phyloP scores from a whole-genome alignment of 352 stramenopile species.

The Blastocystis sp. region DNA sequence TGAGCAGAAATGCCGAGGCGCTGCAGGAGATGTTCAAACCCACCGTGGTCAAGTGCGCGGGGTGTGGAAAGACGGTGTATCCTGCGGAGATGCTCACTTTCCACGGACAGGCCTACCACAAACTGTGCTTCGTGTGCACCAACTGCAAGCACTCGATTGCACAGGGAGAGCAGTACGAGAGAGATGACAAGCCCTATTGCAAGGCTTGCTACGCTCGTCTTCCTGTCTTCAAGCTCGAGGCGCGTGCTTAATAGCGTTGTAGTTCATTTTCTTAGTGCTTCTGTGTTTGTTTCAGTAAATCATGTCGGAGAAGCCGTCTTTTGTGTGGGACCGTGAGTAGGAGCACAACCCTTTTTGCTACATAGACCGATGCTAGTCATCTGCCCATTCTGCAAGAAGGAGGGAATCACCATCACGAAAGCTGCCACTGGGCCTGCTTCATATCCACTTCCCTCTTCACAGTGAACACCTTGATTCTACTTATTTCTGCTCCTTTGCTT shows the following conservation, averaged over 20 bases:
- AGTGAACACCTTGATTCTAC: not conserved
- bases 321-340: not conserved
- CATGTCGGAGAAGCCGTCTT: not conserved
- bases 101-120: constrained; percentile 39
- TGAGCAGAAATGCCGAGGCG: constrained; percentile 13
- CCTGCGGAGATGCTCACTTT: constrained; percentile 24
- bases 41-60: not conserved
- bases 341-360: not conserved
- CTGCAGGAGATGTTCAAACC: constrained; percentile 12
- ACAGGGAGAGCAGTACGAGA: constrained; percentile 46
- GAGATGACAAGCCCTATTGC: constrained; percentile 51
- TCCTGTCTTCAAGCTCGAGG: constrained; percentile 7
- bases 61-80: constrained; percentile 55
- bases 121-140: constrained; percentile 23
- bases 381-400: not conserved
- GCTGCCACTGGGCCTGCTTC: not conserved
- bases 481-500: not conserved
- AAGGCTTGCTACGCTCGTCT: constrained; percentile 23
- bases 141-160: constrained; percentile 14
- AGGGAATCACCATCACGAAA: not conserved
- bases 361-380: not conserved
- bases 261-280: not conserved
- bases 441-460: not conserved
- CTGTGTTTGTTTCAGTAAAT: not conserved
- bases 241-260: not conserved